Conservation (phyloP, 108 stramenopile genomes). For the Discostella stelligeroides region DNA sequence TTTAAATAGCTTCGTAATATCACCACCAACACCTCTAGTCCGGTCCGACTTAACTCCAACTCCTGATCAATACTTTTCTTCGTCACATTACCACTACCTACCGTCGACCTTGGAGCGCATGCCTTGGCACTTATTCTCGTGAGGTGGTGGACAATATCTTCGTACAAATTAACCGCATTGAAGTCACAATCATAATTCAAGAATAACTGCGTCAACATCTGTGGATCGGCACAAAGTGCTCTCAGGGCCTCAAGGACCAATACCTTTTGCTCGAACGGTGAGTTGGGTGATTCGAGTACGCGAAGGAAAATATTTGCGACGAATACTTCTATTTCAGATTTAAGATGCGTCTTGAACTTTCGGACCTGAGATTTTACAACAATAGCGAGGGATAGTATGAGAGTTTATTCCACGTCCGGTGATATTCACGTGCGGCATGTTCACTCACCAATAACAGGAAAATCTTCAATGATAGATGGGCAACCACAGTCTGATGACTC, state of each 20-base stretch:
- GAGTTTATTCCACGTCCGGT: too few species aligned
- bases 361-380: too few species aligned
- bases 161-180: constrained; percentile 90
- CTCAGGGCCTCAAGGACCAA: constrained; percentile 94
- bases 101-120: constrained; percentile 26
- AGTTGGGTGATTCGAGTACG: constrained; percentile 94
- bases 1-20: constrained; percentile 72
- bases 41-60: constrained; percentile 70
- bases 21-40: constrained; percentile 78
- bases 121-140: constrained; percentile 70
- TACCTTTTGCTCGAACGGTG: constrained; percentile 93
- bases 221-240: constrained; percentile 87
- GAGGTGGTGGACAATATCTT: constrained; percentile 91
- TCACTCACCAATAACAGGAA: constrained; percentile 87
- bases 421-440: neutral
- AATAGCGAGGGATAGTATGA: too few species aligned
- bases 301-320: constrained; percentile 95
- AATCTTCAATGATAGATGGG: constrained; percentile 92
- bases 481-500: constrained; percentile 89
- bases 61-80: constrained; percentile 74
- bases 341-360: constrained; percentile 93
- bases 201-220: constrained; percentile 92
- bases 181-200: constrained; percentile 99
- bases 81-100: constrained; percentile 6
- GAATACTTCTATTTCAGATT: constrained; percentile 96